Evolutionary conservation across 176 grass and related monocot species (phyloP).

Genomic region (Oryza glumipatula): DNA sequence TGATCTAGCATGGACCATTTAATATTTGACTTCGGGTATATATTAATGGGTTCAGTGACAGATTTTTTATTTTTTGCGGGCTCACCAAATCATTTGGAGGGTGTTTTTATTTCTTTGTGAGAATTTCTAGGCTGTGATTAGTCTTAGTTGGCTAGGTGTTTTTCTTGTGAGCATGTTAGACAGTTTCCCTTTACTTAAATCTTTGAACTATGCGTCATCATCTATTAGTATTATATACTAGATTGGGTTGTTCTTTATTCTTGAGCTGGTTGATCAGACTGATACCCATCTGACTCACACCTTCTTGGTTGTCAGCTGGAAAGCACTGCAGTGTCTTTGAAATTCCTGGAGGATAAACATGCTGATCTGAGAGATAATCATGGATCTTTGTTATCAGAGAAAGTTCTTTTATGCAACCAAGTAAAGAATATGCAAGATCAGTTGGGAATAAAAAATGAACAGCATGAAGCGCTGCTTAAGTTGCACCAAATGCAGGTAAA

Average conservation of each 20-base stretch:
- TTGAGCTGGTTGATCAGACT: not conserved
- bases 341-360: conserved; percentile 52
- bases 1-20: not conserved
- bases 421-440: conserved; percentile 56
- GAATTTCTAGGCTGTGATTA: not conserved
- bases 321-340: conserved; percentile 43
- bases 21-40: not conserved
- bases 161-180: not conserved
- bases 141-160: not conserved
- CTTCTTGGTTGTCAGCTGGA: conserved; percentile 46
- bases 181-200: not conserved
- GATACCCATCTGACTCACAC: conserved; percentile 13
- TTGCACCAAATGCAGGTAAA: conserved; percentile 47
- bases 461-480: conserved; percentile 49
- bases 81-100: not conserved
- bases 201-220: not conserved
- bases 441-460: conserved; percentile 55
- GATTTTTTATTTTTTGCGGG: no score
- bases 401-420: conserved; percentile 48
- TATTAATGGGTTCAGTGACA: not conserved
- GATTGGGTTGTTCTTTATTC: not conserved
- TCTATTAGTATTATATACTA: not conserved
- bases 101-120: not conserved
- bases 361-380: conserved; percentile 44
- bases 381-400: conserved; percentile 52